Evolutionary conservation across 2,329 filamentous ascomycete genomes (phyloP), one percentile per base, ranked within the genome.

Genomic region (Colletotrichum acutatum): DNA sequence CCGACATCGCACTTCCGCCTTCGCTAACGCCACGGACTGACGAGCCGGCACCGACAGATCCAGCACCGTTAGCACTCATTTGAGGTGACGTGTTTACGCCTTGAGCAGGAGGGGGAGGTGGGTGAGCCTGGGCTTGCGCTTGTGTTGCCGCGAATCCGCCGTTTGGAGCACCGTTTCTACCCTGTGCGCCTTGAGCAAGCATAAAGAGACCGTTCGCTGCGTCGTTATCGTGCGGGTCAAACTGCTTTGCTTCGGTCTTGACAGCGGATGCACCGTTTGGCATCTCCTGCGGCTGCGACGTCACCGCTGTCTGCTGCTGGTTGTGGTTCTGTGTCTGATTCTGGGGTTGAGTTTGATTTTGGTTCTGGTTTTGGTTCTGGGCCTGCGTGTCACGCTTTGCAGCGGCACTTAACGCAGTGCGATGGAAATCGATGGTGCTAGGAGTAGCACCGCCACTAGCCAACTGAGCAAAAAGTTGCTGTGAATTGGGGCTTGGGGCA

Each of bases 201-300:
- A 98, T 93, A 78, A 95, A 97, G 0, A 99, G 87, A 34, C 97
- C 95, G 80, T 98, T 98, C 64, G 96, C 97, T 56, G 96, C 97
- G 84, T 98, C 96, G 78, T 96, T 97, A 66, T 98, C 96, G 83
- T 97, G 95, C 54, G 95, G 94, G 71, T 95, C 93, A 79, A 95
- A 97, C 12, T 88, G 83, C 77, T 87, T 90, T 16, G 83, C 71
- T 76, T 90, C 86, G 7, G 84, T 62, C 82, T 91, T 89, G 19
- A 83, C 78, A 6, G 78, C 58, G 5, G 80, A 74, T 7, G 79
- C 76, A 54, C 81, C 84, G 81, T 86, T 86, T 58, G 84, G 74
- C 75, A 80, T 76, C 0, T 80, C 67, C 42, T 82, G 78, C 14
- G 74, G 73, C 60, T 77, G 76, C 5, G 75, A 54, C 71, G 75